Conservation (phyloP, 1,284 basidiomycete species). For the Ceratobasidium sp. region DNA sequence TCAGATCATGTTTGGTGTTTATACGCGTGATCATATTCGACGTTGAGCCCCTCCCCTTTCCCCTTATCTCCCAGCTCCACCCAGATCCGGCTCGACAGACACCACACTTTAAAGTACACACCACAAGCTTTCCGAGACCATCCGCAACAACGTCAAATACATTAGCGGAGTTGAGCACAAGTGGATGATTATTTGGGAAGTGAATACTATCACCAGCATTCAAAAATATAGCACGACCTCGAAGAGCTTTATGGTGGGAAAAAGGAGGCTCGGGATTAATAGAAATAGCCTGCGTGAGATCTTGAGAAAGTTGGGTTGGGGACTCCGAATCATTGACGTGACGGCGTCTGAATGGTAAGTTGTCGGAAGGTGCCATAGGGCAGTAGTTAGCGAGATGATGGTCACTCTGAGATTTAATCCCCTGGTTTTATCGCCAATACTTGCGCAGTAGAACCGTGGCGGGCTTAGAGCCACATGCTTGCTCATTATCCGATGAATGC, state of each 20-base stretch:
- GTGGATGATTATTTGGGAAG: neutral
- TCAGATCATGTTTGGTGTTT: neutral
- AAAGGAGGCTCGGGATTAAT: neutral
- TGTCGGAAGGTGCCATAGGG: neutral
- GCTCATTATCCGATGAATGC: neutral
- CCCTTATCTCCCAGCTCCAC: neutral
- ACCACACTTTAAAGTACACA: constrained; percentile 1
- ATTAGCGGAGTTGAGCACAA: constrained; percentile 3
- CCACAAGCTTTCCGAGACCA: neutral
- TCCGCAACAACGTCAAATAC: neutral
- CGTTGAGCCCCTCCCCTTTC: neutral
- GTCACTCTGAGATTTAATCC: too few species aligned
- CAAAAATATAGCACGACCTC: neutral
- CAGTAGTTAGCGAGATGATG: neutral
- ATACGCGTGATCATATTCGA: constrained; percentile 1
- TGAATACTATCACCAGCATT: constrained; percentile 5
- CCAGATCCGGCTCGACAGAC: neutral
- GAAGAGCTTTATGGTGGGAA: neutral
- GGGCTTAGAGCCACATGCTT: too few species aligned
- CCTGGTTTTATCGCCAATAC: too few species aligned
- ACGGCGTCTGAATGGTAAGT: neutral
- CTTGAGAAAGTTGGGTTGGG: neutral
- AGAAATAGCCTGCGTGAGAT: neutral
- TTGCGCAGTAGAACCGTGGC: too few species aligned
- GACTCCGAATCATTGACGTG: neutral